Evolutionary conservation across 257 asterid species (phyloP), one percentile per base, ranked within the genome.

Genomic region (Salvia hispanica): DNA sequence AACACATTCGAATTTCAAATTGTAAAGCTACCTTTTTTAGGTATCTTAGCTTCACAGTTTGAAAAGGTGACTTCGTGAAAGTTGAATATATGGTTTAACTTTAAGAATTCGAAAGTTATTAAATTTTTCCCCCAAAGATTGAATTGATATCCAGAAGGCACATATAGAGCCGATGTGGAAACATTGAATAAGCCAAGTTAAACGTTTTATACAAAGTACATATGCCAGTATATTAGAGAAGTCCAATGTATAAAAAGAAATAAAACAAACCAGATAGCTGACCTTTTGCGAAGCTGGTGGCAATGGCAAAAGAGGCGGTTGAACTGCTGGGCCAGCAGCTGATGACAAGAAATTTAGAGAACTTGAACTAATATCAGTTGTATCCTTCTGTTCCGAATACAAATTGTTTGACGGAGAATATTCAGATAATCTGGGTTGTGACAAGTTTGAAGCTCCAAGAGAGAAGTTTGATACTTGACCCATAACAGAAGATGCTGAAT

Each of bases 241-340:
- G 15, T 15, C 15, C 11, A 44, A 69, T 2, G 4, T 45, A 31
- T 33, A 3, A 3, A 56, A 44, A 31, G 37, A 66, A 44, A 51
- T 11, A 61, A 65, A 66, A 43, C 42, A 59, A 44, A 59, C 39
- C 39, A 64, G 37, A 14, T 28, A 14, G 42, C 64, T 56, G 62
- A 87, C 95, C 95, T 85, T 81, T 60, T 81, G 83, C 3, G 81
- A 69, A 75, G 84, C 76, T 39, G 89, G 86, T 62, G 86, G 92
- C 74, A 81, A 59, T 50, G 92, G 88, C 80, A 85, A 76, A 57
- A 79, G 80, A 34, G 91, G 86, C 9, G 83, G 85, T 77, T 81
- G 90, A 65, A 66, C 85, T 52, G 75, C 80, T 55, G 80, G 70
- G 69, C 71, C 21, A 64, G 81, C 36, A 63, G 62, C 33, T 42